These are phyloP conservation scores for Pyrenula massariospora DNA, from an alignment of 495 filamentous ascomycete genomes.

Conservation along the genomic window DNA sequence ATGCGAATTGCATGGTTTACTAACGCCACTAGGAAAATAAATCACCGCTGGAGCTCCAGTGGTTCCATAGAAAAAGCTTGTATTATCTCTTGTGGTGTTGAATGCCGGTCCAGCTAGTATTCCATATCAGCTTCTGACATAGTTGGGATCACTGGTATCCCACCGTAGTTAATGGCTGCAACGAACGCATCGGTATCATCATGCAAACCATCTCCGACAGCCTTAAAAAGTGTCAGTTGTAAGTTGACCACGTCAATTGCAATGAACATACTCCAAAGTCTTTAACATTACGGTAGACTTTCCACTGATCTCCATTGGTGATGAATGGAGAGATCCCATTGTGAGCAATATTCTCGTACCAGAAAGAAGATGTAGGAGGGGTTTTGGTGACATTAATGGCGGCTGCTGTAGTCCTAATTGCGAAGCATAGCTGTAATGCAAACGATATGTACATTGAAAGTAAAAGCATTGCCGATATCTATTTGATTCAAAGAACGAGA, in stretches of 20 bases:
- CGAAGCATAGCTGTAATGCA: background rate
- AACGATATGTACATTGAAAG: background rate
- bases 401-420: background rate
- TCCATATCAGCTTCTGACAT: background rate
- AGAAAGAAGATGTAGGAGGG: constrained; percentile 2
- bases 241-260: background rate
- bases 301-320: constrained; percentile 10
- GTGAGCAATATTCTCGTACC: constrained; percentile 24
- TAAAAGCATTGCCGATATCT: background rate
- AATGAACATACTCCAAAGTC: constrained; percentile 23
- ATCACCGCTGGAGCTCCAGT: constrained; percentile 38
- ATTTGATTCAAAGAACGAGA: background rate
- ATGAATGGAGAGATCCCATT: constrained; percentile 22
- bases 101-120: constrained; percentile 10
- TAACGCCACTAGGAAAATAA: constrained; percentile 30
- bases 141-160: constrained; percentile 7
- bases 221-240: background rate
- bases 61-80: constrained; percentile 21
- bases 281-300: constrained; percentile 23
- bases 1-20: background rate
- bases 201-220: background rate
- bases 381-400: background rate
- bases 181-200: constrained; percentile 12
- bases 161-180: constrained; percentile 20
- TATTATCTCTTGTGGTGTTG: constrained; percentile 14